phyloP scores from a whole-genome alignment of 345 rosid genomes.

The Arabis hirsuta region DNA sequence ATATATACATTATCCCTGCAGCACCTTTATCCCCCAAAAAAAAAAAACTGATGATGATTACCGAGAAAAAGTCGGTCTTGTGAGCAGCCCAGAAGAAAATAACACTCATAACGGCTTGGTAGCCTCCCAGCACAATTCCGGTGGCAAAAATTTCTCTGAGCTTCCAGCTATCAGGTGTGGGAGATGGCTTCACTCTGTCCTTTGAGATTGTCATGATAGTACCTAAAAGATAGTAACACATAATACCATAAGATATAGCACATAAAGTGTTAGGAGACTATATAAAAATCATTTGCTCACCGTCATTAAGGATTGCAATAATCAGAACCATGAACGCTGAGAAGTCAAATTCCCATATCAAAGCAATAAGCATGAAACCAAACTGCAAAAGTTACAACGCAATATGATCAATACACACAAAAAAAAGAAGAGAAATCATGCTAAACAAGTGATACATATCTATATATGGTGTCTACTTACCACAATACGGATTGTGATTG shows the following conservation, averaged over 20 bases:
- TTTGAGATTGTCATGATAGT: constrained; percentile 96
- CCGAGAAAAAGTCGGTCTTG: constrained; percentile 56
- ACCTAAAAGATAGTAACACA: constrained; percentile 49
- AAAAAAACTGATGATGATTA: constrained; percentile 37
- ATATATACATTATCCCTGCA: constrained; percentile 6
- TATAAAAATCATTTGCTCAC: constrained; percentile 47
- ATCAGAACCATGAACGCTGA: constrained; percentile 89
- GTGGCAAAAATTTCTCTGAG: constrained; percentile 92
- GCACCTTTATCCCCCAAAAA: neutral
- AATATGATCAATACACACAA: constrained; percentile 27
- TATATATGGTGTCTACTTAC: constrained; percentile 31
- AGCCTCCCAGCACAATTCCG: constrained; percentile 79
- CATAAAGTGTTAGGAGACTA: neutral
- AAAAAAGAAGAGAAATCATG: neutral
- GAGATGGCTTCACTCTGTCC: constrained; percentile 97
- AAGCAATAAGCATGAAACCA: constrained; percentile 56
- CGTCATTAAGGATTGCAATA: constrained; percentile 93
- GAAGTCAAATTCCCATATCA: constrained; percentile 57
- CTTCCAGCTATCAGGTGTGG: constrained; percentile 96
- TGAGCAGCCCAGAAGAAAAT: constrained; percentile 81
- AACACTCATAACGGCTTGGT: constrained; percentile 87
- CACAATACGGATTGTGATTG: constrained; percentile 59
- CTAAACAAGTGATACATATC: constrained; percentile 6
- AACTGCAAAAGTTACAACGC: constrained; percentile 32
- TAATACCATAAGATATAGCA: constrained; percentile 19